phyloP scores from a whole-genome alignment of 2,329 filamentous ascomycete genomes.

The Lecanicillium sp. region DNA sequence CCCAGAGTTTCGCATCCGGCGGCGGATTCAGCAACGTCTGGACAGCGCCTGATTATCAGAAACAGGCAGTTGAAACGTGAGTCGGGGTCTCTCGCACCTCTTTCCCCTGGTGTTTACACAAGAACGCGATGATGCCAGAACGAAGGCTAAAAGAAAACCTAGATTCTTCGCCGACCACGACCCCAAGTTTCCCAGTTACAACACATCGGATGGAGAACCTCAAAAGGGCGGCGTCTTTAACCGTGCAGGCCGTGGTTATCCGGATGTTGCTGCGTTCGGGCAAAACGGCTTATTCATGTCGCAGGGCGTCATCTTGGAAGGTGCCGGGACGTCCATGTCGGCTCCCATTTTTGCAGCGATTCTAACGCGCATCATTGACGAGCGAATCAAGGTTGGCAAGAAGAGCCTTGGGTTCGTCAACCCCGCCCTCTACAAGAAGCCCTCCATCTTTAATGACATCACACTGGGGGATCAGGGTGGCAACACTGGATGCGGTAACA shows the following conservation, averaged over 20 bases:
- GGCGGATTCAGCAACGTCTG: constrained; percentile 36
- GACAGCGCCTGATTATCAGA: constrained; percentile 40
- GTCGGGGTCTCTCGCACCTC: too few relatives aligned
- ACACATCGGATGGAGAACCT: constrained; percentile 28
- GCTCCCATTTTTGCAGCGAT: constrained; percentile 17
- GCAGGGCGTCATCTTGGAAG: constrained; percentile 18
- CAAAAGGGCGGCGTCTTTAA: constrained; percentile 29
- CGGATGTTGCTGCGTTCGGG: constrained; percentile 37
- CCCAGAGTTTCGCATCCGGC: constrained; percentile 34
- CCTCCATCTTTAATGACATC: too few relatives aligned
- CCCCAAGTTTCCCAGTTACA: constrained; percentile 26
- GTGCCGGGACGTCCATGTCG: constrained; percentile 12
- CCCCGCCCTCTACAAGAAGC: constrained; percentile 11
- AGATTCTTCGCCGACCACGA: constrained; percentile 31
- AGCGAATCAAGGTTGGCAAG: constrained; percentile 26
- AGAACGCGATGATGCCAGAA: too few relatives aligned
- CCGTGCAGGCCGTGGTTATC: constrained; percentile 34
- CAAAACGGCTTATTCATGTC: constrained; percentile 37
- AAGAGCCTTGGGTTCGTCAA: constrained; percentile 29
- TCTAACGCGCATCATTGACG: constrained; percentile 17
- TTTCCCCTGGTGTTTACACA: too few relatives aligned
- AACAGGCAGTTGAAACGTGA: constrained; percentile 28
- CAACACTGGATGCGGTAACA: too few relatives aligned
- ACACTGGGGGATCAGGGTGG: too few relatives aligned
- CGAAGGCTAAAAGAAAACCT: too few relatives aligned